phyloP scores from a whole-genome alignment of 2,329 filamentous ascomycete genomes.

The Claviceps digitariae region DNA sequence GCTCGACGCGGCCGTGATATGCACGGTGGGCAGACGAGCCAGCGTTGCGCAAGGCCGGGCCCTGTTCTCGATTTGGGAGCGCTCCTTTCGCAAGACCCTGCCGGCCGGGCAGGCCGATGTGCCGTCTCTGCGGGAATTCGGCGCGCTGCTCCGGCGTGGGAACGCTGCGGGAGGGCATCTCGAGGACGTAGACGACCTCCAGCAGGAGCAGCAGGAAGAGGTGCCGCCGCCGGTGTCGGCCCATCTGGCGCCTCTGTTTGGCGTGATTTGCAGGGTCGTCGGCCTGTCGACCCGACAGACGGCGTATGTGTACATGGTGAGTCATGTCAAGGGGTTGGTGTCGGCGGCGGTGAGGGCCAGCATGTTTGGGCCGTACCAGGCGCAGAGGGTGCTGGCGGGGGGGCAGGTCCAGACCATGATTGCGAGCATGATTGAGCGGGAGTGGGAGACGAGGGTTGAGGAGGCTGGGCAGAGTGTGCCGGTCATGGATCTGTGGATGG shows the following conservation, averaged over 20 bases:
- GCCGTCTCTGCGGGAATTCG: slow-evolving; percentile 22
- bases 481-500: slow-evolving; percentile 70
- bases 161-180: neutral
- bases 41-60: slow-evolving; percentile 65
- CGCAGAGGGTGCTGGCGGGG: slow-evolving; percentile 58
- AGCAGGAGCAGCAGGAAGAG: slow-evolving; percentile 21
- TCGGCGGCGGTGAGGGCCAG: slow-evolving; percentile 66
- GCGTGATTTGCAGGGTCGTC: slow-evolving; percentile 49
- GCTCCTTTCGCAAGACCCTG: slow-evolving; percentile 40
- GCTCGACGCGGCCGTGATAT: slow-evolving; percentile 63
- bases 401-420: slow-evolving; percentile 44
- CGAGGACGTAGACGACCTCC: neutral
- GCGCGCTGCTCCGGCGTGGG: slow-evolving; percentile 18
- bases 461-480: slow-evolving; percentile 64
- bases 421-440: slow-evolving; percentile 40
- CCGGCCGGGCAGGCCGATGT: slow-evolving; percentile 12
- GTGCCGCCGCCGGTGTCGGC: slow-evolving; percentile 30
- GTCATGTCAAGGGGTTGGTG: slow-evolving; percentile 62
- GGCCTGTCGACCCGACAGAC: slow-evolving; percentile 48
- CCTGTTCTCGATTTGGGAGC: slow-evolving; percentile 62
- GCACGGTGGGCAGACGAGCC: slow-evolving; percentile 65
- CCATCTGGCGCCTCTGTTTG: slow-evolving; percentile 60
- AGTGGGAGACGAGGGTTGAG: slow-evolving; percentile 45
- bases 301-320: slow-evolving; percentile 62
- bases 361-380: slow-evolving; percentile 69